A percentile compares a stretch with the other conserved stretches of the same genome.
phyloP scores from a whole-genome alignment of 345 rosid genomes.

The Syzygium aromaticum region DNA sequence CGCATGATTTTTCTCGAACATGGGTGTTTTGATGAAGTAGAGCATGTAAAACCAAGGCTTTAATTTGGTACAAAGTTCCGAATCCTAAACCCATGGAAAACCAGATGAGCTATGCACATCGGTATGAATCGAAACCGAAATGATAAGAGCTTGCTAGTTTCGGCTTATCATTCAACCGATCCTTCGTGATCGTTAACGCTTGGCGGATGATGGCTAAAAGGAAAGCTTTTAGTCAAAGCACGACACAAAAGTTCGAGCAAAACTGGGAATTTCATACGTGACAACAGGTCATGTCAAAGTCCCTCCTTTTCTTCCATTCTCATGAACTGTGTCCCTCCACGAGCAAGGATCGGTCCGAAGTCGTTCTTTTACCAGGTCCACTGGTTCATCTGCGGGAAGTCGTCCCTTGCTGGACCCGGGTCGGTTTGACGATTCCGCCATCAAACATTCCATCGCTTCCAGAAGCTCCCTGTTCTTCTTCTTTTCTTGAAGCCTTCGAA shows the following conservation, averaged over 20 bases:
- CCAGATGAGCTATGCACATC: background rate
- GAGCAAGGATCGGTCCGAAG: background rate
- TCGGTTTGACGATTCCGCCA: background rate
- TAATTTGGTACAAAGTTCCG: background rate
- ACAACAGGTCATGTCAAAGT: background rate
- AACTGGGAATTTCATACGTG: background rate
- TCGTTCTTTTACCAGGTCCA: background rate
- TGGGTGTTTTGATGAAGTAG: background rate
- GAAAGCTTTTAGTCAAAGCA: background rate
- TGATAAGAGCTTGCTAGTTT: background rate
- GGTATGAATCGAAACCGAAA: background rate
- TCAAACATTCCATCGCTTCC: background rate
- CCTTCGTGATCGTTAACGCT: background rate
- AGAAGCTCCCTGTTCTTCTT: background rate
- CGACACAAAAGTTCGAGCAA: background rate
- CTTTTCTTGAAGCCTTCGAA: background rate
- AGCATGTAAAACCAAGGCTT: background rate
- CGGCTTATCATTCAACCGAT: background rate
- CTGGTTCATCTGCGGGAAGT: background rate
- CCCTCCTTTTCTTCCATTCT: background rate
- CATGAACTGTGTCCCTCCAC: background rate
- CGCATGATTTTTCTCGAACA: background rate
- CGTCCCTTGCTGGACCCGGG: background rate
- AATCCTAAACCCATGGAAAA: background rate
- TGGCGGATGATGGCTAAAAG: background rate